Conservation (phyloP, 108 stramenopile genomes). For the Pseudonitzschia multistriata region DNA sequence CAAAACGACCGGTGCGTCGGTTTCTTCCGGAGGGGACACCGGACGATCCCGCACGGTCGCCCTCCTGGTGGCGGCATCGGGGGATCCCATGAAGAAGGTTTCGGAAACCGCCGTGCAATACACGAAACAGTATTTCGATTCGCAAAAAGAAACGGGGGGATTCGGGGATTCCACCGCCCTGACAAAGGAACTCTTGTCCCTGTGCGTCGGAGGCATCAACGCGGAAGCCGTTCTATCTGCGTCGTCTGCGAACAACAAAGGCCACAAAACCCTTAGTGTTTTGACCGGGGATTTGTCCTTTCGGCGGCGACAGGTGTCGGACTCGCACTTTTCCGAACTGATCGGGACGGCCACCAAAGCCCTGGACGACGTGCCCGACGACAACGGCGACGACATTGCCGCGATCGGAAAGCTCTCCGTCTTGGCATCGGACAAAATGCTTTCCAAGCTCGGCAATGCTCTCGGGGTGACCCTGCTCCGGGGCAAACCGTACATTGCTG, state of each 20-base stretch:
- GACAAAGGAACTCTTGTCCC: constrained; percentile 35
- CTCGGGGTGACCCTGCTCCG: constrained; percentile 23
- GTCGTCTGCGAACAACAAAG: background rate
- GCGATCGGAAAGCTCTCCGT: constrained; percentile 45
- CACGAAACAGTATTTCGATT: constrained; percentile 63
- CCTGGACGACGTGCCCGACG: constrained; percentile 39
- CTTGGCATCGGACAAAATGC: constrained; percentile 23
- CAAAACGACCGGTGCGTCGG: background rate
- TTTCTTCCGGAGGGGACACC: background rate
- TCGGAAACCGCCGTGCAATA: constrained; percentile 53
- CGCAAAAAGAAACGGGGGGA: constrained; percentile 35
- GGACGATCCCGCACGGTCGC: constrained; percentile 59
- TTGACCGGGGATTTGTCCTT: constrained; percentile 32
- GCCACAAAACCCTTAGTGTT: background rate
- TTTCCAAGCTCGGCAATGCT: constrained; percentile 23
- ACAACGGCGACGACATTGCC: background rate
- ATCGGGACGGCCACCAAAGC: constrained; percentile 51
- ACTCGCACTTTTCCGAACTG: constrained; percentile 37
- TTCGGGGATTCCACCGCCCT: constrained; percentile 50
- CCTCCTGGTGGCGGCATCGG: constrained; percentile 54
- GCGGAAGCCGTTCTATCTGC: constrained; percentile 29
- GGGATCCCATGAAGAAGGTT: constrained; percentile 60
- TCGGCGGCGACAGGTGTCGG: constrained; percentile 50
- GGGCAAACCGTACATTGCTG: constrained; percentile 45
- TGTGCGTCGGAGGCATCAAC: constrained; percentile 54